These are phyloP conservation scores for Dactylellina drechsleri DNA, from an alignment of 2,329 filamentous ascomycete species.

Conservation along the genomic window DNA sequence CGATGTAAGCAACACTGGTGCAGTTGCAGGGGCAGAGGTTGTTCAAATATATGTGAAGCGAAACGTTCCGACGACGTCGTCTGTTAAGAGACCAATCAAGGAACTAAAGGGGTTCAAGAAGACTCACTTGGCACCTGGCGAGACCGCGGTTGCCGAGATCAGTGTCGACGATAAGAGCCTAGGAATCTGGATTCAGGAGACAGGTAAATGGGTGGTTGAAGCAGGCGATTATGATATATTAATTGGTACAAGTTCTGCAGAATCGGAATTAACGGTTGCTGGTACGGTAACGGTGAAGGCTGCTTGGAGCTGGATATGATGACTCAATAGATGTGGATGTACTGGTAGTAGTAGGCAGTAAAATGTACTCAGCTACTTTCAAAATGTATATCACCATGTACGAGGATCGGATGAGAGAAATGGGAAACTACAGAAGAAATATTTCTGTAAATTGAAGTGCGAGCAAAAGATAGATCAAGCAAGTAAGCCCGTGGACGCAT, in stretches of 20 bases:
- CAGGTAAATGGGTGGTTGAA: slow-evolving; percentile 45
- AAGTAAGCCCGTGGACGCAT: slow-evolving; percentile 41
- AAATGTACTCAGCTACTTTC: not conserved
- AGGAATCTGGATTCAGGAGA: slow-evolving; percentile 35
- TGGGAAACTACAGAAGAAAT: not conserved
- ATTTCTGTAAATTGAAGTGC: slow-evolving; percentile 2
- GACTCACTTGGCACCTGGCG: slow-evolving; percentile 61
- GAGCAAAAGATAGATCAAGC: slow-evolving; percentile 12
- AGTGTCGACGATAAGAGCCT: slow-evolving; percentile 35
- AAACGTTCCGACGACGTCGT: slow-evolving; percentile 68
- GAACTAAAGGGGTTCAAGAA: slow-evolving; percentile 75
- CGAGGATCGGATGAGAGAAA: not conserved
- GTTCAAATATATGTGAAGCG: slow-evolving; percentile 70
- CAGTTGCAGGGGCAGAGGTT: slow-evolving; percentile 72
- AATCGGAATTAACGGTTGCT: slow-evolving; percentile 17
- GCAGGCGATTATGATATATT: slow-evolving; percentile 38
- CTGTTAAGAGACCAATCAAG: slow-evolving; percentile 73
- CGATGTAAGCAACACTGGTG: slow-evolving; percentile 69
- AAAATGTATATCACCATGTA: not conserved
- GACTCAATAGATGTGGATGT: not conserved
- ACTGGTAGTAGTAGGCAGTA: not conserved
- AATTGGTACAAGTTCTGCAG: slow-evolving; percentile 40
- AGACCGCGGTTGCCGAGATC: slow-evolving; percentile 29
- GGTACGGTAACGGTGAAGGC: slow-evolving; percentile 25
- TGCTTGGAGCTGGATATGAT: slow-evolving; percentile 42